Evolutionary conservation across 352 stramenopile species (phyloP), one percentile per base, ranked within the genome.

Genomic region (Thalassiosira mediterranea): DNA sequence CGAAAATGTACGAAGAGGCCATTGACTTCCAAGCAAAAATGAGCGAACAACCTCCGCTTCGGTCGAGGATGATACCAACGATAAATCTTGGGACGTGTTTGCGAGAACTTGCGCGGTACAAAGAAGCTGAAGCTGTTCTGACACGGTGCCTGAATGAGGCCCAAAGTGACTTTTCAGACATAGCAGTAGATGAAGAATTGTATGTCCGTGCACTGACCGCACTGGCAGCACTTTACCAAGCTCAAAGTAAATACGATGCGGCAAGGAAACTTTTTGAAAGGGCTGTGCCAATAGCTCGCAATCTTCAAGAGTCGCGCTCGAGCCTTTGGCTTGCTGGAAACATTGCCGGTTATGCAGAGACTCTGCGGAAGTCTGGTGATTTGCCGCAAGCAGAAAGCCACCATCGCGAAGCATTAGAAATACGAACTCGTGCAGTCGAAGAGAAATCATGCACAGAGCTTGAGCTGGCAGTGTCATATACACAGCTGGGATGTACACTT

Each of bases 1-100:
- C 75, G n/a, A 84, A 79, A 65, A 84, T 84, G 75, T 84, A 84
- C 46, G 75, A 84, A 66, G 69, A 84, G 62, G 75, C 75, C 11
- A 79, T 84, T 46, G 64, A 76, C 53, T 79, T 76, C 46, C 62
- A 76, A 70, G 75, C 63, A 25, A 80, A 79, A 65, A 84, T 84
- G 62, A 72, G 31, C 47, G 52, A 71, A 40, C 56, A 72, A 47
- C 62, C 62, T 32, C 51, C 70, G 1, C 53, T 84, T n/a, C 38
- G 69, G 72, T 80, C 59, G 38, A 65, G 75, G 52, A 69, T 84
- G 21, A 74, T 84, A 28, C 75, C 75, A 21, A 77, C 75, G 5
- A 79, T 84, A 61, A 84, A 80, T 71, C 69, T 84, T 54, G 79
- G 73, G 17, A 70, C 73, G 37, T 79, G 75, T 49, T 26, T 84